These are phyloP conservation scores for Phytomonas sp. DNA, from an alignment of 208 protist genomes.

Conservation along the genomic window DNA sequence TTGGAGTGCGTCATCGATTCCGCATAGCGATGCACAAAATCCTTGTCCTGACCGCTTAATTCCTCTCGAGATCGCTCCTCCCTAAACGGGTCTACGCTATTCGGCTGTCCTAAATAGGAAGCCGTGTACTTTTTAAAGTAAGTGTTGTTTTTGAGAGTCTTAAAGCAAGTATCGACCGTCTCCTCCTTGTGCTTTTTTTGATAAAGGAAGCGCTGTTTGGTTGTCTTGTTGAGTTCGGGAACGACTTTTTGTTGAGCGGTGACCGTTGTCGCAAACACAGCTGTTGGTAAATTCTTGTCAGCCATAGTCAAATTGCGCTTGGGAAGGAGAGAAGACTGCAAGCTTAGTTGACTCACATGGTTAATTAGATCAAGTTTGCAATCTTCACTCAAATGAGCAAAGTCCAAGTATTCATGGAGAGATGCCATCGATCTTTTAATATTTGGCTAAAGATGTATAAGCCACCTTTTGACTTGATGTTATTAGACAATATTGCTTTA, in stretches of 20 bases:
- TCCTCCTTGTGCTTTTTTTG: constrained; percentile 26
- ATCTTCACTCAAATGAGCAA: constrained; percentile 41
- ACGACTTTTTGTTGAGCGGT: background rate
- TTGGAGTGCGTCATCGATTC: constrained; percentile 31
- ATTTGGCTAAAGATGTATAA: constrained; percentile 1
- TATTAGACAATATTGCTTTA: background rate
- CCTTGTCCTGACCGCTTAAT: constrained; percentile 53
- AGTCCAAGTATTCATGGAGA: constrained; percentile 49
- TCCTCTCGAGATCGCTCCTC: constrained; percentile 33
- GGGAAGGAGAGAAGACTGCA: constrained; percentile 36
- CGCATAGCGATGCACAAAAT: constrained; percentile 81
- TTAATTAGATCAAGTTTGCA: constrained; percentile 71
- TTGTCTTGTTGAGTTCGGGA: background rate
- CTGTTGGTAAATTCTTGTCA: constrained; percentile 36
- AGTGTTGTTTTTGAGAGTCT: constrained; percentile 10
- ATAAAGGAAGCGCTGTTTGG: constrained; percentile 12
- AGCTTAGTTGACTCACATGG: constrained; percentile 48
- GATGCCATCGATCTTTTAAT: constrained; percentile 33
- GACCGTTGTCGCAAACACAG: constrained; percentile 18
- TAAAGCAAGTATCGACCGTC: constrained; percentile 8
- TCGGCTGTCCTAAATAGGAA: constrained; percentile 13
- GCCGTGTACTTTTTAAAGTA: constrained; percentile 61
- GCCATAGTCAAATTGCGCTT: constrained; percentile 43
- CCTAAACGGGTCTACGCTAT: constrained; percentile 33
- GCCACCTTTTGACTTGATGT: background rate